A percentile compares a stretch with the other conserved stretches of the same genome.
Evolutionary conservation across 2,329 filamentous ascomycete genomes (phyloP).

Genomic region (Ophiostoma sp.): DNA sequence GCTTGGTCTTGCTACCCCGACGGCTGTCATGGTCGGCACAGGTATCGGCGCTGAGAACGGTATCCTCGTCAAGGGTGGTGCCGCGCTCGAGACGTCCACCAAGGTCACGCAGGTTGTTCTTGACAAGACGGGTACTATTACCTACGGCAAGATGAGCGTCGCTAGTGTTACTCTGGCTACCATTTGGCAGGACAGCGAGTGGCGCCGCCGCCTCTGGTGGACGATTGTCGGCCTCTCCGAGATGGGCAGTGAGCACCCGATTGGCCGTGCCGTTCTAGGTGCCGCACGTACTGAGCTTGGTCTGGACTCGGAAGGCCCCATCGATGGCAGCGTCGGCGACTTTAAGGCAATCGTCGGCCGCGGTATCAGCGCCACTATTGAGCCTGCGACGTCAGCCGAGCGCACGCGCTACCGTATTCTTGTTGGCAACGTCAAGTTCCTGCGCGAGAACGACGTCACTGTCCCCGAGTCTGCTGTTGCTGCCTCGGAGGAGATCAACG

Average conservation of each 20-base stretch:
- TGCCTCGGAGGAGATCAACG: conserved; percentile 61
- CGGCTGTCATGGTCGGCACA: conserved; percentile 98
- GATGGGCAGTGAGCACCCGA: conserved; percentile 92
- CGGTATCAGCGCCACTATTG: conserved; percentile 79
- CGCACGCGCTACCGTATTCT: conserved; percentile 74
- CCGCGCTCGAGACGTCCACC: conserved; percentile 83
- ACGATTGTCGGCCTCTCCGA: conserved; percentile 92
- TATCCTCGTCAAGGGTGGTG: conserved; percentile 96
- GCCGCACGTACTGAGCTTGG: conserved; percentile 76
- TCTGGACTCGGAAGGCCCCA: conserved; percentile 67
- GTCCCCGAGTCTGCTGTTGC: conserved; percentile 65
- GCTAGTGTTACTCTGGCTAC: conserved; percentile 67
- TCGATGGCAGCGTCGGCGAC: conserved; percentile 82
- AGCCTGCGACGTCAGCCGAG: conserved; percentile 69
- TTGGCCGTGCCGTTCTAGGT: conserved; percentile 81
- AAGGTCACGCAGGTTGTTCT: conserved; percentile 88
- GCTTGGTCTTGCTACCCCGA: conserved; percentile 91
- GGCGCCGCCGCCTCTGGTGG: conserved; percentile 83
- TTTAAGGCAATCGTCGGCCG: conserved; percentile 82
- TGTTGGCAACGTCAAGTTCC: conserved; percentile 77
- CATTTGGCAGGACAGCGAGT: conserved; percentile 68
- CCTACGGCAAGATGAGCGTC: conserved; percentile 92
- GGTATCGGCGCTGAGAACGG: conserved; percentile 93
- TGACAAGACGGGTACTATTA: conserved; percentile 95
- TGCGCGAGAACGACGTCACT: conserved; percentile 67